Base-by-base conservation (phyloP, 768 basidiomycete genomes). In the Psilocybe subaeruginosa region DNA sequence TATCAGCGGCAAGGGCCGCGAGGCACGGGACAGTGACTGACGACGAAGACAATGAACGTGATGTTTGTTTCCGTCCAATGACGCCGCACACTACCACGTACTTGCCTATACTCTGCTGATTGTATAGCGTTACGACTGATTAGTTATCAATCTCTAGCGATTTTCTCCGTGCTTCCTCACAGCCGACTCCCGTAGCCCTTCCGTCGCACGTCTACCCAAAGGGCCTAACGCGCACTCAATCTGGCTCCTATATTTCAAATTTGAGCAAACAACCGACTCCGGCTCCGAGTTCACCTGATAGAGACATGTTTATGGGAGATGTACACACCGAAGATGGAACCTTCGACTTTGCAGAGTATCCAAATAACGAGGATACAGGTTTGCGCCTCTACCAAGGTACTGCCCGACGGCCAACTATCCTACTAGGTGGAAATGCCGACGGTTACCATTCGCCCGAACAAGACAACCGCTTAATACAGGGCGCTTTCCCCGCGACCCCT, bases 251-350 rank as follows among this genome's bases (percentile, higher is more conserved):
- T 50, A 84, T 85, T 59, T 75, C 79, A 50, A 67, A 74, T 35
- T 43, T 80, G 37, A 83, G 80, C 71, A 80, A 80, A 63, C 82
- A 74, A 23, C 82, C 82, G 8, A 84, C 83, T 1, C 84, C 84
- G 55, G 80, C 81, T 19, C 81, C 82, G 33, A 83, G 77, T 64
- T 47, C 59, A 43, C 61, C 61, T 29, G 54, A 56, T 43, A 5
- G 4, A 1, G 16, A 53, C 16, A 30, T 11, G 23, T 8, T 14
- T 50, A 14, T 49, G 8, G 27, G 4, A 4, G 19, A 49, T 1
- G 14, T 23, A 23, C 47, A 50, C 5, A 31, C 23, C 2, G n/a
- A 33, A 7, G 16, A 53, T 43, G n/a, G n/a, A 14, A 35, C 29
- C 31, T 53, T 37, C 2, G 4, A 8, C n/a, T 6, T 53, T 4